Evolutionary conservation across 331 rosid species (phyloP).

Genomic region (Quercus lobata): DNA sequence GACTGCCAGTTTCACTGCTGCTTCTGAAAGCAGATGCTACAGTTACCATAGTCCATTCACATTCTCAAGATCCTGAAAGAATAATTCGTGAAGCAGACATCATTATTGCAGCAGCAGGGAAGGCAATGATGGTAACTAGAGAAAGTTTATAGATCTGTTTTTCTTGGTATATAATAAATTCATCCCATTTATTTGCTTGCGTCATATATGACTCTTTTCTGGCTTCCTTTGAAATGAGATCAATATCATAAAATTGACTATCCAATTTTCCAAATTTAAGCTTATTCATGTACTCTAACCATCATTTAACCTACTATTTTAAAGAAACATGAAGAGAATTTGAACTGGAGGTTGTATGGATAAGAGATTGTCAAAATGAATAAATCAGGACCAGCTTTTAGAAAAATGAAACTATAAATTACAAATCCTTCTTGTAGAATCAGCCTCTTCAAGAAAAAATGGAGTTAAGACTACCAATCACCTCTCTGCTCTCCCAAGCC

Average conservation of each 20-base stretch:
- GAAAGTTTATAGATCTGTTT: conserved; percentile 9
- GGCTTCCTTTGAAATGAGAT: neutral
- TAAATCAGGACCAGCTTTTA: neutral
- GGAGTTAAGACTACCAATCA: too few relatives aligned
- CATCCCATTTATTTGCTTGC: neutral
- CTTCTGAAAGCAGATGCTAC: too few relatives aligned
- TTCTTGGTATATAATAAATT: neutral
- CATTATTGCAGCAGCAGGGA: conserved; percentile 92
- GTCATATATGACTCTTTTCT: conserved; percentile 3
- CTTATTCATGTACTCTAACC: neutral
- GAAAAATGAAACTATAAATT: neutral
- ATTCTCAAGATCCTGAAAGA: conserved; percentile 54
- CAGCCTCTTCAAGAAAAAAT: too few relatives aligned
- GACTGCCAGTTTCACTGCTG: too few relatives aligned
- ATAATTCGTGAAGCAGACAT: conserved; percentile 80
- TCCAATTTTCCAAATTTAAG: neutral
- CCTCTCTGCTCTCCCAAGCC: too few relatives aligned
- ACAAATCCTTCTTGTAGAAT: neutral
- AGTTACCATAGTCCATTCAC: conserved; percentile 74
- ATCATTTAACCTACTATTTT: neutral
- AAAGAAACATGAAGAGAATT: neutral
- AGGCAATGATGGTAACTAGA: conserved; percentile 64
- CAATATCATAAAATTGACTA: neutral
- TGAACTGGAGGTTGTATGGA: neutral
- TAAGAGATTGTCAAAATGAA: neutral